Percentiles rank a stretch among this genome's conserved stretches.
Evolutionary conservation across 2,329 filamentous ascomycete genomes (phyloP).

Genomic region (Botrytis fragariae): DNA sequence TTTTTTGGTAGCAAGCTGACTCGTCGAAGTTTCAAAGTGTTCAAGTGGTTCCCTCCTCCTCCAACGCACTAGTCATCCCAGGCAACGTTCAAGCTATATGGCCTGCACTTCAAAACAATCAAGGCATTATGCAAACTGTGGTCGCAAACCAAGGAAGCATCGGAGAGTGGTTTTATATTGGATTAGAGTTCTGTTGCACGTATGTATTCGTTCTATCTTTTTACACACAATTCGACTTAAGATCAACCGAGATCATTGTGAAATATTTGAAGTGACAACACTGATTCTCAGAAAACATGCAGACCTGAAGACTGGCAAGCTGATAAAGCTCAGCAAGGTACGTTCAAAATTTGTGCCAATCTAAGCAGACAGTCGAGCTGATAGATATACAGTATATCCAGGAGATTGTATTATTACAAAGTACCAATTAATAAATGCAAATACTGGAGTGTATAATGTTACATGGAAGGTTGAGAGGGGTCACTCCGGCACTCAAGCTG

Average conservation of each 20-base stretch:
- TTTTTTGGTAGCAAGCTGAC: neutral
- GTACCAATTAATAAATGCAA: neutral
- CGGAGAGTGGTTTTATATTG: constrained; percentile 14
- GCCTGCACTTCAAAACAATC: constrained; percentile 10
- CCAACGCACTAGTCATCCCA: neutral
- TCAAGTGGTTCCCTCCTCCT: constrained; percentile 7
- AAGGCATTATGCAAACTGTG: neutral
- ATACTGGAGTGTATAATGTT: neutral
- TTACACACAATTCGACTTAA: neutral
- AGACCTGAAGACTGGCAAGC: constrained; percentile 2
- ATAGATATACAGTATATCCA: neutral
- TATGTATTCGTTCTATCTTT: neutral
- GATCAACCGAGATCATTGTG: too few species aligned
- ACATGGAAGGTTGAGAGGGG: neutral
- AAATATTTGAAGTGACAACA: neutral
- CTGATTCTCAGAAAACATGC: neutral
- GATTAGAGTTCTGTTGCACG: constrained; percentile 8
- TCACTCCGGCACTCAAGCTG: neutral
- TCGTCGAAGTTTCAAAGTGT: neutral
- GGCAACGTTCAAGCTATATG: constrained; percentile 10
- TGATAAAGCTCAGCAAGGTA: constrained; percentile 2
- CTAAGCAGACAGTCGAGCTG: neutral
- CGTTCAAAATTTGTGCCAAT: neutral
- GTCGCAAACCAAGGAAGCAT: constrained; percentile 6
- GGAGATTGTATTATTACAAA: neutral